These are phyloP conservation scores for Candida corydali DNA, from an alignment of 805 yeast genomes.

Conservation along the genomic window DNA sequence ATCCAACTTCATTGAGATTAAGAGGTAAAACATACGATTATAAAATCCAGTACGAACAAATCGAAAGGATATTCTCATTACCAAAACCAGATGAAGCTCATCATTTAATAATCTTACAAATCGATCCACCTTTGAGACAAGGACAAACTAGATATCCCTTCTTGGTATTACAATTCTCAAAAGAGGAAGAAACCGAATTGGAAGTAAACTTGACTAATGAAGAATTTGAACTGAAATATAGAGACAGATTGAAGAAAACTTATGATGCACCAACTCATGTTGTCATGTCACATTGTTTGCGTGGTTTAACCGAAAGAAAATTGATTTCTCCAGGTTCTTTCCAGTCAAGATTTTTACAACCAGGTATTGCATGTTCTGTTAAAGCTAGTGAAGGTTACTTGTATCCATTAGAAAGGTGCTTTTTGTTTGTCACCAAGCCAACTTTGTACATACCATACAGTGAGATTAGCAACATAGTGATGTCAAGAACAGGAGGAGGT, in stretches of 20 bases:
- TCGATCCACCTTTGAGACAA: constrained; percentile 96
- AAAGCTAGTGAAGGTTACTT: constrained; percentile 94
- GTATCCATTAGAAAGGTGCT: constrained; percentile 88
- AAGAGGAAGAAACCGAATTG: constrained; percentile 87
- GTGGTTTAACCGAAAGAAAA: constrained; percentile 85
- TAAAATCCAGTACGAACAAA: constrained; percentile 84
- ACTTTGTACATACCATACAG: constrained; percentile 85
- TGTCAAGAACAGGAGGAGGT: constrained; percentile 83
- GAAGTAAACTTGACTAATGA: constrained; percentile 82
- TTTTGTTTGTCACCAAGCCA: constrained; percentile 89
- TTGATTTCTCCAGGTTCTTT: constrained; percentile 82
- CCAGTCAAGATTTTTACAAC: constrained; percentile 69
- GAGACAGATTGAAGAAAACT: constrained; percentile 65
- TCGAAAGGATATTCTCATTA: constrained; percentile 84
- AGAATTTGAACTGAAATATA: constrained; percentile 72
- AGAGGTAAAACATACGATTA: constrained; percentile 98
- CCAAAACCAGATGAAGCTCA: constrained; percentile 95
- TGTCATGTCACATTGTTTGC: constrained; percentile 82
- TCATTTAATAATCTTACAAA: constrained; percentile 81
- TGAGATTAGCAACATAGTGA: constrained; percentile 71
- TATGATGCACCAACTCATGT: constrained; percentile 84
- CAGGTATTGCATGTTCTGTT: constrained; percentile 87
- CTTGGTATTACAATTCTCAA: constrained; percentile 81
- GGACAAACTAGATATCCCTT: constrained; percentile 97
- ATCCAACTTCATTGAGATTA: constrained; percentile 76